phyloP scores from a whole-genome alignment of 768 basidiomycete species.

The Infundibulicybe gibba region DNA sequence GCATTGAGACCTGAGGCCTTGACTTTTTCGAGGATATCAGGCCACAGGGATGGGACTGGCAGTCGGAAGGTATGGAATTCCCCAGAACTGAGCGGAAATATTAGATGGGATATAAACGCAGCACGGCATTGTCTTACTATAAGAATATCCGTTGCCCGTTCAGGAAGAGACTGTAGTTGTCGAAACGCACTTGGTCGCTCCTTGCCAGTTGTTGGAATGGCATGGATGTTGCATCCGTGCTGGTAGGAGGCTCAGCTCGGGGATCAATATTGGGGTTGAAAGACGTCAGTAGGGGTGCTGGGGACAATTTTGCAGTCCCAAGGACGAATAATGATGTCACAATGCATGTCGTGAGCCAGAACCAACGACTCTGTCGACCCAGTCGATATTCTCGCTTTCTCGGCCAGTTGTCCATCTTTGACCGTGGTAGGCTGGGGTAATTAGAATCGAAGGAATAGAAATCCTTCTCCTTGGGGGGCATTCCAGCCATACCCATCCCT shows the following conservation, averaged over 20 bases:
- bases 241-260: too few species aligned
- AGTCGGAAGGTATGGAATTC: slow-evolving; percentile 84
- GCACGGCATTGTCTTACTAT: slow-evolving; percentile 41
- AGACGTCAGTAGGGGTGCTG: slow-evolving; percentile 6
- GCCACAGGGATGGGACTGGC: slow-evolving; percentile 77
- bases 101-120: not conserved
- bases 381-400: slow-evolving; percentile 2
- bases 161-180: slow-evolving; percentile 69
- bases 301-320: slow-evolving; percentile 12
- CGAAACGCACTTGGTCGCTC: slow-evolving; percentile 44
- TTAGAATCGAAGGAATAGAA: not conserved
- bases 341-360: slow-evolving; percentile 24
- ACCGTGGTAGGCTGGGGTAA: not conserved
- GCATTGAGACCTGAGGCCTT: slow-evolving; percentile 81
- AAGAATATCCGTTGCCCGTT: slow-evolving; percentile 70
- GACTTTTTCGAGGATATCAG: slow-evolving; percentile 76
- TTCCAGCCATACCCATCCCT: not conserved
- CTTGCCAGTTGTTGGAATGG: slow-evolving; percentile 9
- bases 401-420: not conserved
- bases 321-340: slow-evolving; percentile 20
- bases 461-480: not conserved
- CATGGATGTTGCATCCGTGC: slow-evolving; percentile 2
- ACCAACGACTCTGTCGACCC: slow-evolving; percentile 18
- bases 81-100: slow-evolving; percentile 51
- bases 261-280: slow-evolving; percentile 1